Conservation (phyloP, 371 early-diverging fungal genomes). For the Actinomortierella ambigua region DNA sequence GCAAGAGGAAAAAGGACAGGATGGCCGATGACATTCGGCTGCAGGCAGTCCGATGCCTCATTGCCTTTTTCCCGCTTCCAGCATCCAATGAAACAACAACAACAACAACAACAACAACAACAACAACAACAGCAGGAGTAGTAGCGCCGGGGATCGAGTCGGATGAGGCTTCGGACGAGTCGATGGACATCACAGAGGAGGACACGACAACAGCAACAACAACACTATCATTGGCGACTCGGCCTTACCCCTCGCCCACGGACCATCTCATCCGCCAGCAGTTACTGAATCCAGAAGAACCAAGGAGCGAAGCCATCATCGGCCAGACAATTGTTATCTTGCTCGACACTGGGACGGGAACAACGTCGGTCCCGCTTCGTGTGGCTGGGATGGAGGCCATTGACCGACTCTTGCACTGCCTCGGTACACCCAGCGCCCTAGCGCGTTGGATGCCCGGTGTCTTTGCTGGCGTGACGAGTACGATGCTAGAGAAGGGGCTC, state of each 20-base stretch:
- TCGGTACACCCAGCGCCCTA: conserved; percentile 22
- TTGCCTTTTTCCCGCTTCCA: conserved; percentile 20
- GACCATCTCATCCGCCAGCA: conserved; percentile 10
- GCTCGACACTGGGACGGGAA: conserved; percentile 16
- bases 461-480: conserved; percentile 14
- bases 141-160: no score
- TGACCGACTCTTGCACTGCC: conserved; percentile 15
- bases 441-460: conserved; percentile 31
- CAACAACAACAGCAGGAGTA: not conserved
- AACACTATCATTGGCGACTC: conserved; percentile 3
- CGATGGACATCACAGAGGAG: no score
- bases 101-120: no score
- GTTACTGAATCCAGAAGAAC: not conserved
- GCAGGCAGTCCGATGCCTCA: conserved; percentile 19
- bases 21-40: conserved; percentile 41
- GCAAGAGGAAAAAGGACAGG: conserved; percentile 9
- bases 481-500: conserved; percentile 23
- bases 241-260: conserved; percentile 9
- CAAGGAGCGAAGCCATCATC: conserved; percentile 4
- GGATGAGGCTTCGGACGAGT: no score
- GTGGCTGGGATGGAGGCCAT: conserved; percentile 18
- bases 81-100: not conserved
- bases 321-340: conserved; percentile 22
- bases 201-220: no score
- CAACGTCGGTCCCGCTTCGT: conserved; percentile 17